Evolutionary conservation across 192 early-diverging fungal species (phyloP), one percentile per base, ranked within the genome.

Genomic region (Entomortierella parvispora): DNA sequence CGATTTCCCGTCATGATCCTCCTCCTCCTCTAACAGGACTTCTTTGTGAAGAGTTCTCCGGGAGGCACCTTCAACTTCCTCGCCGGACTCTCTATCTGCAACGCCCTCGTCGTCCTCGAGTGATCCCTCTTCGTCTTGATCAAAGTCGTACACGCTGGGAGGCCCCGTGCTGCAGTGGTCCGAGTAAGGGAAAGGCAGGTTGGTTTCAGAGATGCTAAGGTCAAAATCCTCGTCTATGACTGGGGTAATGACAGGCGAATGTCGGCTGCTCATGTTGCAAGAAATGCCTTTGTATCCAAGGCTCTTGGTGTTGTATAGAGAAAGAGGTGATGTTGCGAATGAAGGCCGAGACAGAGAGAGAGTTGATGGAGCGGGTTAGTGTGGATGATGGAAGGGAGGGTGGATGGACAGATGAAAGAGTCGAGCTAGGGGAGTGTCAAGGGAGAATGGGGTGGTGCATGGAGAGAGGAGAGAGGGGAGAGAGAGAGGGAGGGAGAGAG

Each of bases 141-240:
- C 61, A 54, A 64, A 68, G 40, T 77, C 74, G 40, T 77, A 77
- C 1, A 77, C 46, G 40, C 74, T 77, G 3, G 74, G 74, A 28
- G 74, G 74, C 5, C 74, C 74, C 28, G 74, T 77, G 55, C 74
- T 77, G 42, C 74, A 77, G 48, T 77, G 74, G 40, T 77, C 74
- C 22, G 74, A 77, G 55, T 77, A 77, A 4, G 74, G 74, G 44
- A 64, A 77, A n/a, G 74, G 74, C 3, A 77, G 65, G 32, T 68
- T 77, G 14, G 74, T 77, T 29, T 77, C 74, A 15, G 74, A 63
- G 51, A 77, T 77, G 55, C 74, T 62, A 23, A 77, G 65, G 55
- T 77, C 74, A 63, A 68, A 77, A 49, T 77, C 74, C 56, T 77
- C 74, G 61, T 77, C 74, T 40, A 77, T 77, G 32, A 58, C 49